Evolutionary conservation across 768 basidiomycete genomes (phyloP).

Genomic region (Pseudohyphozyma bogoriensis): DNA sequence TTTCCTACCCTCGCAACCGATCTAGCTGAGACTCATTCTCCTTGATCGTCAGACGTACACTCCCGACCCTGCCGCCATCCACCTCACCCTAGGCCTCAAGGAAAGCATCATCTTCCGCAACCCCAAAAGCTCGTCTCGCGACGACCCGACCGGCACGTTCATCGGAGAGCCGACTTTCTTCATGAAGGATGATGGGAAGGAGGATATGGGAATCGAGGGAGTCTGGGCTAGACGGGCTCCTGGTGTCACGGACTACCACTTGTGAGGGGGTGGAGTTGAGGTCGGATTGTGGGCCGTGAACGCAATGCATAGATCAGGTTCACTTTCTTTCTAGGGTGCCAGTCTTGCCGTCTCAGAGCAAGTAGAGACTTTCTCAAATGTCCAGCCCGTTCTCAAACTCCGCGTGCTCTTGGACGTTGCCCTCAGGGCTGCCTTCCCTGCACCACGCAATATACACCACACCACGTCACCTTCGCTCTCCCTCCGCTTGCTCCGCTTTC

Average conservation of each 20-base stretch:
- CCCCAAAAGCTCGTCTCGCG: background rate
- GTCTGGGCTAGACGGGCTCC: slow-evolving; percentile 20
- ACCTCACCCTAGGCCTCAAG: slow-evolving; percentile 54
- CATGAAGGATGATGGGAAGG: slow-evolving; percentile 12
- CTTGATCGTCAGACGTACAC: background rate
- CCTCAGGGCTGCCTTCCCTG: too few species aligned
- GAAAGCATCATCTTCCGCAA: slow-evolving; percentile 16
- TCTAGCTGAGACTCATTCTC: background rate
- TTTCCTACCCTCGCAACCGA: background rate
- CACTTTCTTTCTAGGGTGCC: too few species aligned
- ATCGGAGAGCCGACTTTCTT: slow-evolving; percentile 5
- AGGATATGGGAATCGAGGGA: slow-evolving; percentile 18
- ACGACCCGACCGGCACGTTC: background rate
- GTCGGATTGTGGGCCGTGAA: too few species aligned
- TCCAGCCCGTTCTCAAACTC: too few species aligned
- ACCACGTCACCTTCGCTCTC: too few species aligned
- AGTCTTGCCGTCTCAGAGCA: too few species aligned
- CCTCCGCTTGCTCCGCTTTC: too few species aligned
- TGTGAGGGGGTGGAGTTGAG: background rate
- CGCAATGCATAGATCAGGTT: too few species aligned
- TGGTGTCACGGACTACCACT: background rate
- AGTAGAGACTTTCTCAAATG: too few species aligned
- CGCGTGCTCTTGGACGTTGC: too few species aligned
- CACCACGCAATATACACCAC: too few species aligned
- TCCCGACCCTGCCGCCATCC: slow-evolving; percentile 41